Conservation (phyloP, 352 stramenopile genomes). For the Phytopythium sindhum region DNA sequence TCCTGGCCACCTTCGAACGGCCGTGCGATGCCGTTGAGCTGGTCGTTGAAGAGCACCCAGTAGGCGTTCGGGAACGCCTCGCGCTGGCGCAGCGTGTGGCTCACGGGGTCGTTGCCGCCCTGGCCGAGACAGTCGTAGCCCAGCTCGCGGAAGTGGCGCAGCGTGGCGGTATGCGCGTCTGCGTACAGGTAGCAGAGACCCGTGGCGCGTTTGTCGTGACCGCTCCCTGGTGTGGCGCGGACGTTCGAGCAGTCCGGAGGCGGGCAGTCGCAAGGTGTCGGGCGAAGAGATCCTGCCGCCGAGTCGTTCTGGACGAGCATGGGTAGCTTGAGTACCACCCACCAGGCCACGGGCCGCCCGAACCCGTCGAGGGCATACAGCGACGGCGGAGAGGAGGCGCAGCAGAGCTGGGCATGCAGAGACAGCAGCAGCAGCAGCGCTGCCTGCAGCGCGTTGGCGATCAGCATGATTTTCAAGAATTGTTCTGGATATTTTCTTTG, state of each 20-base stretch:
- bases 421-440: slow-evolving; percentile 13
- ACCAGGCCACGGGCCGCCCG: slow-evolving; percentile 63
- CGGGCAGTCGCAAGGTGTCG: slow-evolving; percentile 67
- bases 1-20: slow-evolving; percentile 15
- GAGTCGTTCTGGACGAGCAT: slow-evolving; percentile 28
- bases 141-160: slow-evolving; percentile 65
- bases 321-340: slow-evolving; percentile 73
- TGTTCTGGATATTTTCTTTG: too few relatives aligned
- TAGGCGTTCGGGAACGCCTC: slow-evolving; percentile 19
- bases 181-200: slow-evolving; percentile 83
- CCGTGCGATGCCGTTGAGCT: slow-evolving; percentile 63
- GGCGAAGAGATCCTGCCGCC: slow-evolving; percentile 10
- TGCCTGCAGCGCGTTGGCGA: not conserved
- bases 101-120: slow-evolving; percentile 67
- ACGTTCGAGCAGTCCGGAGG: slow-evolving; percentile 53
- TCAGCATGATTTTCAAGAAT: not conserved
- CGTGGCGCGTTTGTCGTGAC: slow-evolving; percentile 22
- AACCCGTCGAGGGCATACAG: slow-evolving; percentile 52
- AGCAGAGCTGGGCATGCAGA: slow-evolving; percentile 9
- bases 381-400: not conserved
- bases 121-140: slow-evolving; percentile 79
- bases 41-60: slow-evolving; percentile 80
- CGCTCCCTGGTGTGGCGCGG: not conserved
- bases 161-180: slow-evolving; percentile 39
- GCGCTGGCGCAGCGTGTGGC: slow-evolving; percentile 62